These are phyloP conservation scores for Pleurozium schreberi DNA, from an alignment of 225 moss, liverwort and hornwort genomes.

Conservation along the genomic window DNA sequence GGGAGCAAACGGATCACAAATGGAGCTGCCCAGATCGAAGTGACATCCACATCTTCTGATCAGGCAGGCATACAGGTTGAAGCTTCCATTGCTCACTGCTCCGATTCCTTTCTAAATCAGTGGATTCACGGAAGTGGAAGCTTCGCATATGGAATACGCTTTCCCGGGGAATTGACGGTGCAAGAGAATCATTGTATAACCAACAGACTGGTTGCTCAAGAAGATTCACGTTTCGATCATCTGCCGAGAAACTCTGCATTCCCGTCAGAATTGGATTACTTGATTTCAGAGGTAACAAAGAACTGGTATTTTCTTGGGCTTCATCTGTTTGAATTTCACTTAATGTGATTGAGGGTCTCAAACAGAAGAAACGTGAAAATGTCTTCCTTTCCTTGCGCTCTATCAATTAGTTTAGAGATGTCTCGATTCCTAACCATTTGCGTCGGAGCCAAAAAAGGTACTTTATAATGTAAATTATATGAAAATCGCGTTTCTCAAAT, in stretches of 20 bases:
- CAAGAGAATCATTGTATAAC: background rate
- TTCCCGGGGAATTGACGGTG: background rate
- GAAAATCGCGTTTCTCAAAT: background rate
- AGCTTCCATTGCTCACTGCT: background rate
- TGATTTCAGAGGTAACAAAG: conserved; percentile 32
- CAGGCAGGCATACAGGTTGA: background rate
- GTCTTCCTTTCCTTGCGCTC: background rate
- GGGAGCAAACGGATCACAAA: background rate
- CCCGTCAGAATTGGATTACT: background rate
- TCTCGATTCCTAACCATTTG: background rate
- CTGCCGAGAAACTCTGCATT: background rate
- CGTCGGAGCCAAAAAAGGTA: background rate
- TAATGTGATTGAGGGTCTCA: background rate
- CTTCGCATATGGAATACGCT: background rate
- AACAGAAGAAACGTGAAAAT: background rate
- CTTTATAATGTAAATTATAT: background rate
- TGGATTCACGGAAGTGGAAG: background rate
- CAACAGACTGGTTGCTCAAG: background rate
- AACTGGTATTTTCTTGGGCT: background rate
- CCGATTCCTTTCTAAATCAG: background rate
- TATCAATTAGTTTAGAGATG: background rate
- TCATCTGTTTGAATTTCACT: background rate
- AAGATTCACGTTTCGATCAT: background rate
- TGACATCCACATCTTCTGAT: background rate
- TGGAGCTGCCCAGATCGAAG: background rate